Evolutionary conservation across 192 early-diverging fungal species (phyloP), one percentile per base, ranked within the genome.

Genomic region (Entomortierella parvispora): DNA sequence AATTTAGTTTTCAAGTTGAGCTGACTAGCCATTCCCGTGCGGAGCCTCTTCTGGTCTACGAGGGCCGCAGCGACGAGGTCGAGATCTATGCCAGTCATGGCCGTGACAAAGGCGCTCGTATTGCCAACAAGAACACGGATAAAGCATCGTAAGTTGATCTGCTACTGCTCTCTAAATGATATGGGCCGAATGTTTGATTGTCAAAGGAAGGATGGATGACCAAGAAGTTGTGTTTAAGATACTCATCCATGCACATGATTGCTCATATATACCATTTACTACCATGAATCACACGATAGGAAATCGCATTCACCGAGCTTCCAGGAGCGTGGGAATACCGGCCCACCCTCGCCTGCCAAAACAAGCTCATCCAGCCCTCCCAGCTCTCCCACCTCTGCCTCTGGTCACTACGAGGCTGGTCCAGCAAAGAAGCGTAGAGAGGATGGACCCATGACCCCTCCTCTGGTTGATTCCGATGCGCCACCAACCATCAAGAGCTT

Each of bases 51-150:
- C 48, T 77, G 40, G 61, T 77, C 14, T 77, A 77, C 29, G 58
- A 68, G 45, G 74, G 74, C 11, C 74, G 74, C 12, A 77, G 74
- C 58, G 74, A 77, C 25, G 74, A 77, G 32, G 74, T 77, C 4
- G 74, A 77, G 42, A 77, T 77, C 49, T 77, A 77, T 44, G 74
- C 74, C 25, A 68, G 65, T 61, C 74, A 77, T 55, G 74, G 74
- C 25, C 74, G 74, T 23, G 74, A 77, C 58, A 77, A 77, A 45
- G 65, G 74, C 12, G 50, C 74, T 12, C 63, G 74, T 20, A 49
- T 54, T 20, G 55, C 55, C 31, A 68, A 67, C 47, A 77, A 77
- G 60, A 55, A n/a, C 18, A 42, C 14, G 11, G 74, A 77, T 22
- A 68, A 68, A 45, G 48, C 45, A 0, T 58, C 54, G 61, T 67